Evolutionary conservation across 345 rosid genomes (phyloP).

Genomic region (Salix viminalis): DNA sequence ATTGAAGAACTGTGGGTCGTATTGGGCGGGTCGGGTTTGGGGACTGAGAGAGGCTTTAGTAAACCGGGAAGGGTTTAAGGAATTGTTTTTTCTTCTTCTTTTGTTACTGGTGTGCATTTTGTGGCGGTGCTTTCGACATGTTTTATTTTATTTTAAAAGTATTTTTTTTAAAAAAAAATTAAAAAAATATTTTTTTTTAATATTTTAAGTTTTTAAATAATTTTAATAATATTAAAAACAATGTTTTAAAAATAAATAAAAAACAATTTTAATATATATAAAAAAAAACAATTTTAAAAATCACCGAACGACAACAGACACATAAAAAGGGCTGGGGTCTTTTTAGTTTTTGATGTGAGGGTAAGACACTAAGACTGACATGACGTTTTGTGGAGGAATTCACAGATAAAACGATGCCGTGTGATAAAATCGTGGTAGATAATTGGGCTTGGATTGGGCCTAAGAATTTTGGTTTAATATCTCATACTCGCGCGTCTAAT

Average conservation of each 20-base stretch:
- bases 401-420: background rate
- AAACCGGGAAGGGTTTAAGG: background rate
- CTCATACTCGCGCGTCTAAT: background rate
- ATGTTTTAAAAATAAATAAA: too few relatives aligned
- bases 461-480: background rate
- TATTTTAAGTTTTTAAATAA: too few relatives aligned
- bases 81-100: background rate
- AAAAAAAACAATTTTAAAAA: too few relatives aligned
- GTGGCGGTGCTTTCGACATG: background rate
- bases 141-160: too few relatives aligned
- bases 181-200: too few relatives aligned
- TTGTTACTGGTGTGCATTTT: too few relatives aligned
- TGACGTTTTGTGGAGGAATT: background rate
- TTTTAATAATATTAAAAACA: too few relatives aligned
- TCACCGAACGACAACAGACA: too few relatives aligned
- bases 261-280: too few relatives aligned
- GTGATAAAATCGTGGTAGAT: background rate
- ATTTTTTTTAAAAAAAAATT: too few relatives aligned
- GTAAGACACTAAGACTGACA: background rate
- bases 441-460: background rate
- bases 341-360: background rate
- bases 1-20: background rate
- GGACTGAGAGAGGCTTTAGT: background rate
- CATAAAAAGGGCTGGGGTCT: background rate
- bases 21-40: background rate